Conservation (phyloP, 2,329 filamentous ascomycete genomes). For the Aureobasidium melanogenum region DNA sequence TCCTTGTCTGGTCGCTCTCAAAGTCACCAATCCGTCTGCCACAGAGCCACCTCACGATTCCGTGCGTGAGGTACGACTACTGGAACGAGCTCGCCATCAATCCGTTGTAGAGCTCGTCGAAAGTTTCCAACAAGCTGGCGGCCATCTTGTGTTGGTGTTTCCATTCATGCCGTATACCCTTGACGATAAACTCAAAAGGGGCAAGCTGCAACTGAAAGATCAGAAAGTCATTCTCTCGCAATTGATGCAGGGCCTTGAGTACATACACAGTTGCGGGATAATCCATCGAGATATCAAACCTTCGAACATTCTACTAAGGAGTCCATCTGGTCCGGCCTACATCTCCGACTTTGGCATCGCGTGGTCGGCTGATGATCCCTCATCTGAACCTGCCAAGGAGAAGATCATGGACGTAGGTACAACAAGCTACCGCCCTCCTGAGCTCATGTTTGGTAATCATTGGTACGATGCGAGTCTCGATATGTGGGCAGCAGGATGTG, state of each 20-base stretch:
- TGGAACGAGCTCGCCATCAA: conserved; percentile 49
- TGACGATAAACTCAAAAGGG: conserved; percentile 51
- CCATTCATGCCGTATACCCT: conserved; percentile 74
- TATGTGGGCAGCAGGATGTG: conserved; percentile 80
- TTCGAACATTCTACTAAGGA: conserved; percentile 55
- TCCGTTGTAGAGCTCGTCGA: conserved; percentile 62
- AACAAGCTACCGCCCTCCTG: conserved; percentile 81
- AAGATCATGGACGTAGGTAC: conserved; percentile 95
- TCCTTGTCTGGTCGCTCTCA: conserved; percentile 50
- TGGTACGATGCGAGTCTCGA: conserved; percentile 66
- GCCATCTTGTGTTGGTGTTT: conserved; percentile 70
- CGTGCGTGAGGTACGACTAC: conserved; percentile 66
- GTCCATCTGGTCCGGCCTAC: conserved; percentile 57
- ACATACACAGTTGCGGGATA: conserved; percentile 66
- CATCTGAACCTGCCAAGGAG: conserved; percentile 52
- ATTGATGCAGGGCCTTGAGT: conserved; percentile 59
- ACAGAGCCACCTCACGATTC: conserved; percentile 77
- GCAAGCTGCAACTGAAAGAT: conserved; percentile 24
- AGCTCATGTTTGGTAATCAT: conserved; percentile 77
- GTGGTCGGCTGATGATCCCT: conserved; percentile 46
- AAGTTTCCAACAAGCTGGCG: conserved; percentile 60
- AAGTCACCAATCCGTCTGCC: conserved; percentile 69
- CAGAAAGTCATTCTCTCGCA: conserved; percentile 48
- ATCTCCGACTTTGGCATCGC: conserved; percentile 72
- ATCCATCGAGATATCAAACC: conserved; percentile 94